These are phyloP conservation scores for Mucor irregularis DNA, from an alignment of 371 early-diverging fungal species.

Conservation along the genomic window DNA sequence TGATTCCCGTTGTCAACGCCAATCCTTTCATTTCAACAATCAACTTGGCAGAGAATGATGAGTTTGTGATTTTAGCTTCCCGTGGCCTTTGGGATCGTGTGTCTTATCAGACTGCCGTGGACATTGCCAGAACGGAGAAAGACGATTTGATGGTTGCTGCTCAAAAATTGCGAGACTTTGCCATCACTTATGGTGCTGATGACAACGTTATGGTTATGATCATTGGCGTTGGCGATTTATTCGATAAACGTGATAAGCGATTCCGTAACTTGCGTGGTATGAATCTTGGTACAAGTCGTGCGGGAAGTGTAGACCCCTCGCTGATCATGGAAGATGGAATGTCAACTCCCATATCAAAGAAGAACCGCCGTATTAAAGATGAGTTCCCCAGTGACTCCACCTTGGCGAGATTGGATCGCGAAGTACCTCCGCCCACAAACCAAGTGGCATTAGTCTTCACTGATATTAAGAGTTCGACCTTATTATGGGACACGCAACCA, in stretches of 20 bases:
- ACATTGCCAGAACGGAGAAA: conserved; percentile 78
- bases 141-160: conserved; percentile 81
- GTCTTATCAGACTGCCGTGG: conserved; percentile 81
- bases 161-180: conserved; percentile 83
- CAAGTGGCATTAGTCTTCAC: conserved; percentile 92
- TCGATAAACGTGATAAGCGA: conserved; percentile 51
- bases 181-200: conserved; percentile 84
- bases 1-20: conserved; percentile 84
- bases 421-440: conserved; percentile 87
- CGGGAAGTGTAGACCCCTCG: conserved; percentile 2
- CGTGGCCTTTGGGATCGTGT: conserved; percentile 84
- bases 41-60: conserved; percentile 80
- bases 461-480: conserved; percentile 93
- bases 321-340: conserved; percentile 26
- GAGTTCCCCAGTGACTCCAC: conserved; percentile 61
- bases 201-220: conserved; percentile 85
- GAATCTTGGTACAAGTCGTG: conserved; percentile 25
- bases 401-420: conserved; percentile 69
- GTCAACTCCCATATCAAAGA: conserved; percentile 33
- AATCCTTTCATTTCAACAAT: conserved; percentile 79
- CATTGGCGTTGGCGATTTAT: conserved; percentile 78
- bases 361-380: conserved; percentile 46
- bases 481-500: conserved; percentile 89
- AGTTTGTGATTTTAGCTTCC: conserved; percentile 89
- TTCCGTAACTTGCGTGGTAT: conserved; percentile 28